These are phyloP conservation scores for Cladosporium sp. DNA, from an alignment of 2,329 filamentous ascomycete species.

Conservation along the genomic window DNA sequence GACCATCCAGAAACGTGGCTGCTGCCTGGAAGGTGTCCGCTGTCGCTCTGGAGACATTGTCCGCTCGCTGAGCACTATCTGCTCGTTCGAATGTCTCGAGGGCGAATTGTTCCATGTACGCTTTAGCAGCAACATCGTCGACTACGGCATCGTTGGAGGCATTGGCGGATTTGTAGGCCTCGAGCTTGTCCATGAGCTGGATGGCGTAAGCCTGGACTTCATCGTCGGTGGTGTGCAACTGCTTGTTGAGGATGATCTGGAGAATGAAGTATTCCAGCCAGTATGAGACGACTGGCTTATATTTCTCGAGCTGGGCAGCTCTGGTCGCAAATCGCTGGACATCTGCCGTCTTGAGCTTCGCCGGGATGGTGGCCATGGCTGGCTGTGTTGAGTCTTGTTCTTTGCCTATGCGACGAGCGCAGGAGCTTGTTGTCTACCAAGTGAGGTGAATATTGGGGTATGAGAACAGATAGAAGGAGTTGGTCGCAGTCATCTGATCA, in stretches of 20 bases:
- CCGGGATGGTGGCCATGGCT: conserved; percentile 70
- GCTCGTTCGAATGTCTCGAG: conserved; percentile 82
- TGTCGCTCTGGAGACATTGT: conserved; percentile 67
- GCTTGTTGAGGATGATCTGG: conserved; percentile 80
- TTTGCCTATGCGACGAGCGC: not conserved
- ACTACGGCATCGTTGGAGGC: conserved; percentile 75
- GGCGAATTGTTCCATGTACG: conserved; percentile 92
- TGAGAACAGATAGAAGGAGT: no score
- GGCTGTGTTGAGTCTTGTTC: not conserved
- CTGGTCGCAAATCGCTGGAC: conserved; percentile 79
- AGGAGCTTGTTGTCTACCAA: not conserved
- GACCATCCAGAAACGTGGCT: conserved; percentile 84
- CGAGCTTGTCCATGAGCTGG: conserved; percentile 83
- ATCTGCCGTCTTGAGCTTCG: conserved; percentile 72
- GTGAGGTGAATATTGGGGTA: no score
- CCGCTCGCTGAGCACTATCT: conserved; percentile 73
- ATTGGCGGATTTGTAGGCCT: conserved; percentile 72
- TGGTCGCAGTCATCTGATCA: no score
- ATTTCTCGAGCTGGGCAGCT: conserved; percentile 76
- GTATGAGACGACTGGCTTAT: conserved; percentile 86
- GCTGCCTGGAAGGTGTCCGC: conserved; percentile 92
- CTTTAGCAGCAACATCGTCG: conserved; percentile 82
- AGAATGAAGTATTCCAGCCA: conserved; percentile 93
- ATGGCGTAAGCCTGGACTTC: conserved; percentile 80
- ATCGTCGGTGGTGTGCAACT: conserved; percentile 72